phyloP scores from a whole-genome alignment of 2,329 filamentous ascomycete species.

The Fusarium sambucinum region DNA sequence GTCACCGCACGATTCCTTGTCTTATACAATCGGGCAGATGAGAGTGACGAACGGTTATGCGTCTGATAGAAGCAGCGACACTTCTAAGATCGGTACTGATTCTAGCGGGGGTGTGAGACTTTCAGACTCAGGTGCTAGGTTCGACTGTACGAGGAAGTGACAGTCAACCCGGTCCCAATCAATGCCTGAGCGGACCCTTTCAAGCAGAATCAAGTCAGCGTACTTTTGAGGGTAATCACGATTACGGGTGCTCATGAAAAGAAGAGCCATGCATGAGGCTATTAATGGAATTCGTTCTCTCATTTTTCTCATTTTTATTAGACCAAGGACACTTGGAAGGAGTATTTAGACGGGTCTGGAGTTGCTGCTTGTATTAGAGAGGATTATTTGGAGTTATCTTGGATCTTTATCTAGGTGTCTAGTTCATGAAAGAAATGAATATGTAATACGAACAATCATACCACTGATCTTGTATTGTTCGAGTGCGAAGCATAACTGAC shows the following conservation, averaged over 20 bases:
- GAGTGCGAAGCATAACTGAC: neutral
- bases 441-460: neutral
- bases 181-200: neutral
- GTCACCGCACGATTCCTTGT: neutral
- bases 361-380: neutral
- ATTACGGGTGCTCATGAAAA: neutral
- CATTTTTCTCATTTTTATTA: neutral
- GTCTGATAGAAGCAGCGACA: neutral
- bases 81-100: neutral
- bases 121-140: neutral
- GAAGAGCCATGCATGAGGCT: neutral
- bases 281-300: neutral
- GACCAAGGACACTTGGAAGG: neutral
- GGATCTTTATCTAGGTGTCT: neutral
- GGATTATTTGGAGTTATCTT: neutral
- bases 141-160: neutral
- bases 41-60: neutral
- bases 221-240: neutral
- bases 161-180: neutral
- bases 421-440: neutral
- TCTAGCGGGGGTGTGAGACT: fast-evolving
- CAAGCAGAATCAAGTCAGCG: neutral
- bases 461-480: neutral
- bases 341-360: neutral
- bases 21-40: too few species aligned